Evolutionary conservation across 495 filamentous ascomycete species (phyloP), one percentile per base, ranked within the genome.

Genomic region (Talaromyces ruber): DNA sequence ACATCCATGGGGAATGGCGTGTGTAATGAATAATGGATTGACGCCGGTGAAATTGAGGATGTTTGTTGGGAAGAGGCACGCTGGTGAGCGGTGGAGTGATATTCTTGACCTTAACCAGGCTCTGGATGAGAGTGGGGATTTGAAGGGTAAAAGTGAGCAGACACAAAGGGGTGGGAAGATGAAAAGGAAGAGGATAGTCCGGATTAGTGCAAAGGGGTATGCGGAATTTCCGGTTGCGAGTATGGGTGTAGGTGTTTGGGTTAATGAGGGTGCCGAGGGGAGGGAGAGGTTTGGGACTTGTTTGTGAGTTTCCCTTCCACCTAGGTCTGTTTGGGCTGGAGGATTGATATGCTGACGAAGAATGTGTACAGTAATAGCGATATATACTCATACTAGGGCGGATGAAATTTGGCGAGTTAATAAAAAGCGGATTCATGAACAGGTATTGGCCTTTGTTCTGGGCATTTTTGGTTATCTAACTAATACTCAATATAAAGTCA

Each of bases 31-130:
- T 65, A 86, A 84, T 66, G 77, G 76, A 2, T 78, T 74, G 4
- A 45, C 68, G 22, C 59, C 65, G 5, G 67, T 72, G 66, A 86
- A 85, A 67, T 30, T 57, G 28, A 68, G 75, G 37, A 89, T 89
- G 86, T 82, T 78, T 68, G 82, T 89, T 43, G 86, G 86, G 3
- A 73, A 73, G 65, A 66, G 69, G 4, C 82, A 87, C 69, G 78
- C 75, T 8, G 79, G 79, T 5, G 80, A 87, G 71, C 52, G 68
- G 53, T 89, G 86, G 86, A 83, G 82, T 1, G 86, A 89, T 73
- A 67, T 89, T 8, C 64, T 88, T 14, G 77, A 74, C 16, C n/a
- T 16, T 28, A 28, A 1, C 2, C 51, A 25, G 0, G 26, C 0
- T 28, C 14, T 6, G 24, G 11, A 22, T 28, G 51, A 12, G 24